Conservation (phyloP, 176 grass and related monocot genomes). For the Panicum miliaceum region DNA sequence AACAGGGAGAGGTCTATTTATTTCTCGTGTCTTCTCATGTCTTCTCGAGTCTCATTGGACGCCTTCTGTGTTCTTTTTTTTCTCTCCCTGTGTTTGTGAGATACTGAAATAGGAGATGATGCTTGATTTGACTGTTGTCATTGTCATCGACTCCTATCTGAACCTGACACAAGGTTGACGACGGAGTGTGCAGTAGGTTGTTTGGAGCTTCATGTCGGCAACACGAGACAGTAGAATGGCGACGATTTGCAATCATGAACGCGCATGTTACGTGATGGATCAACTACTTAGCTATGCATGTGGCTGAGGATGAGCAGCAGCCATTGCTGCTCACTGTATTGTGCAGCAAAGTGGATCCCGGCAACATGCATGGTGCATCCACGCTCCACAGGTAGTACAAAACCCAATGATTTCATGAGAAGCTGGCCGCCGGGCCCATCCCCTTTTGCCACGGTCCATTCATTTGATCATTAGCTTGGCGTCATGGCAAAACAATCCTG, state of each 20-base stretch:
- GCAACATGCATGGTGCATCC: not conserved
- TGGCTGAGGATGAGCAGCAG: no score
- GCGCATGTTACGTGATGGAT: no score
- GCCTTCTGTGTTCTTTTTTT: no score
- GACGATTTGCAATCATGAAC: slow-evolving; percentile 4
- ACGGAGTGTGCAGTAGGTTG: not conserved
- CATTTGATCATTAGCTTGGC: not conserved
- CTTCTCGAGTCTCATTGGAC: no score
- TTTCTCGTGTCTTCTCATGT: no score
- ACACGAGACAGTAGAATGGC: not conserved
- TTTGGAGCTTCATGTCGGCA: slow-evolving; percentile 1
- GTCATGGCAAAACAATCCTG: no score
- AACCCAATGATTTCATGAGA: not conserved
- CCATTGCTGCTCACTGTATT: no score
- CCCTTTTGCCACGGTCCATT: not conserved
- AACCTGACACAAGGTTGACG: not conserved
- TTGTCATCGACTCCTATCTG: not conserved
- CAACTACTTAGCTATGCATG: no score
- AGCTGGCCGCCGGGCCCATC: not conserved
- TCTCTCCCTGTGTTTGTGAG: no score
- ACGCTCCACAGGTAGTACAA: not conserved
- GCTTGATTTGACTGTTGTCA: not conserved
- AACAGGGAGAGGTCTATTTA: no score
- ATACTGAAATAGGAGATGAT: not conserved
- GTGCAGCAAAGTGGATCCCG: not conserved